Conservation (phyloP, 208 protist genomes). For the Acanthamoeba royreba region DNA sequence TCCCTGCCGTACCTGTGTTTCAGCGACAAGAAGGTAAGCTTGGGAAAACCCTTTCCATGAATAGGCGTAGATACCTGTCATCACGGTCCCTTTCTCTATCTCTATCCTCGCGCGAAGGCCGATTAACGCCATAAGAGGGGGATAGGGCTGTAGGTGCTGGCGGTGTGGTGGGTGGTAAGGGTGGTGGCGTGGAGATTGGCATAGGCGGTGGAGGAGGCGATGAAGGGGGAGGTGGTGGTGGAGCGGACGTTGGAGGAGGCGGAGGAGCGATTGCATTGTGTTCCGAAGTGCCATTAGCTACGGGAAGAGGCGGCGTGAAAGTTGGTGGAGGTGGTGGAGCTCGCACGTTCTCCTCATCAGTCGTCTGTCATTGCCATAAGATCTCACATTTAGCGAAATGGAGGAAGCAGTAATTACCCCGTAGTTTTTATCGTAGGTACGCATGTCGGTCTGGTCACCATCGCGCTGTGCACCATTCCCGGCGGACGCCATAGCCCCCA, state of each 20-base stretch:
- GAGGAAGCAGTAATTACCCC: neutral
- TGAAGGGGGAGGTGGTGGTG: neutral
- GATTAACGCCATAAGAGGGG: neutral
- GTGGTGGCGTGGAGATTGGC: too few relatives aligned
- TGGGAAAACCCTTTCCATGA: too few relatives aligned
- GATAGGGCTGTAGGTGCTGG: neutral
- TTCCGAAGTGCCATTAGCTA: neutral
- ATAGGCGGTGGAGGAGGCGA: neutral
- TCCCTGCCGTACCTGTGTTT: neutral
- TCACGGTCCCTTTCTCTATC: neutral
- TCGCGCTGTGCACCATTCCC: neutral
- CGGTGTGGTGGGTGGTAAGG: too few relatives aligned
- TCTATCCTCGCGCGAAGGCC: neutral
- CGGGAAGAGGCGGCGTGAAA: neutral
- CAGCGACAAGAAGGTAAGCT: neutral
- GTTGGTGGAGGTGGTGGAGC: neutral
- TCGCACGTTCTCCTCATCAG: neutral
- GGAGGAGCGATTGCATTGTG: neutral
- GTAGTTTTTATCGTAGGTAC: conserved; percentile 6
- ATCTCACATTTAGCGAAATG: too few relatives aligned
- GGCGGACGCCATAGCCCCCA: neutral
- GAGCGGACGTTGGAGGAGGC: neutral
- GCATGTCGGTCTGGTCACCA: conserved; percentile 9
- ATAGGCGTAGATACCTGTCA: neutral
- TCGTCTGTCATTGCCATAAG: too few relatives aligned